Evolutionary conservation across 2,329 filamentous ascomycete genomes (phyloP).

Genomic region (Calonectria naviculata): DNA sequence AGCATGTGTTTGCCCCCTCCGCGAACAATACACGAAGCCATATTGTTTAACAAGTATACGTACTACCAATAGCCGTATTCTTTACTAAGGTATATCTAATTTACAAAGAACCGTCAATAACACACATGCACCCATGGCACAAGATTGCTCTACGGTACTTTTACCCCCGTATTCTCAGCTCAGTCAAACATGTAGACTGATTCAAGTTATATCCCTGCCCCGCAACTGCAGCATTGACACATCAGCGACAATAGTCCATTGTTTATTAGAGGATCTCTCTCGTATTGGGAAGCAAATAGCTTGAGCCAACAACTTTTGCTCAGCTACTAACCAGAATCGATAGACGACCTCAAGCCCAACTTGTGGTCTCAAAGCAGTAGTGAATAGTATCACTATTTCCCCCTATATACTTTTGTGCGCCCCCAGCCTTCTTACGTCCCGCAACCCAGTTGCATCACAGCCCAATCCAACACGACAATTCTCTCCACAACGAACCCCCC

Average conservation of each 20-base stretch:
- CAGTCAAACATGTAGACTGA: not conserved
- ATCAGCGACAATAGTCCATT: not conserved
- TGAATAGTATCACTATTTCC: not conserved
- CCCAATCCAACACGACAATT: not conserved
- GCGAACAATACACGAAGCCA: not conserved
- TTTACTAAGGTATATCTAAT: not conserved
- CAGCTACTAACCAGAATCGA: not conserved
- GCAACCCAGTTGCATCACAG: not conserved
- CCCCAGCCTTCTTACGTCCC: not conserved
- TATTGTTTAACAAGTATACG: not conserved
- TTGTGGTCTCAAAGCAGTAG: not conserved
- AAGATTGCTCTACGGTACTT: not conserved
- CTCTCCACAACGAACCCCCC: not conserved
- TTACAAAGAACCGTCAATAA: not conserved
- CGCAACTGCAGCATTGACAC: not conserved
- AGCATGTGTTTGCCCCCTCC: not conserved
- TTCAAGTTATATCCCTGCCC: not conserved
- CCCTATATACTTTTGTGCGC: not conserved
- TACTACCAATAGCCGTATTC: not conserved
- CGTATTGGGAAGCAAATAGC: not conserved
- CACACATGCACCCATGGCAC: not conserved
- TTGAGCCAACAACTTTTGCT: not conserved
- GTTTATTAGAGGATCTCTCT: not conserved
- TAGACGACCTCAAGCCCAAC: not conserved
- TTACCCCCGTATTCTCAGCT: not conserved